A percentile compares a stretch with the other conserved stretches of the same genome.
phyloP scores from a whole-genome alignment of 352 stramenopile genomes.

The Globisporangium mamillatum region DNA sequence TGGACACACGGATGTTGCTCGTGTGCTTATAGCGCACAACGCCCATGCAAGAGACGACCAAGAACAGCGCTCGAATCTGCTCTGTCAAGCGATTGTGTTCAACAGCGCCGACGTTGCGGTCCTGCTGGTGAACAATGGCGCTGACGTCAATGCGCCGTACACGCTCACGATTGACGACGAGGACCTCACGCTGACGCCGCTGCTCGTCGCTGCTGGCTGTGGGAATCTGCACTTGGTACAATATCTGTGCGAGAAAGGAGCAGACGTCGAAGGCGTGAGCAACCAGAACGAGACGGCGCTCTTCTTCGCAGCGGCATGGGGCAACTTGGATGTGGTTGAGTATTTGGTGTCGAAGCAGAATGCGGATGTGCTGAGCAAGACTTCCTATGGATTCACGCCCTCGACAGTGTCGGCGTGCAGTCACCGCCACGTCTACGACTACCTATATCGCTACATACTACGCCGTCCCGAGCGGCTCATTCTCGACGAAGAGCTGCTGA shows the following conservation, averaged over 20 bases:
- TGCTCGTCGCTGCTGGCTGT: slow-evolving; percentile 4
- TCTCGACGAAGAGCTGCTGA: not conserved
- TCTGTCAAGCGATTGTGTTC: slow-evolving; percentile 5
- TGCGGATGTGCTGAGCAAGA: not conserved
- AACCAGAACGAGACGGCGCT: slow-evolving; percentile 1
- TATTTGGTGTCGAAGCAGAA: not conserved
- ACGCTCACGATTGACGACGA: not conserved
- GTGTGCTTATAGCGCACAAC: not conserved
- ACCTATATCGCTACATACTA: not conserved
- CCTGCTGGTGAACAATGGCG: not conserved
- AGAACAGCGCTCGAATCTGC: not conserved
- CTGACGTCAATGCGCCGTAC: slow-evolving; percentile 1
- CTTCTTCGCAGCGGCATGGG: not conserved
- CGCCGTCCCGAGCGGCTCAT: not conserved
- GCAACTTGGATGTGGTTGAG: not conserved
- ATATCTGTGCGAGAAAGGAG: slow-evolving; percentile 1
- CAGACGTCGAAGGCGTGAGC: slow-evolving; percentile 1
- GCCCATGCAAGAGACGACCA: not conserved
- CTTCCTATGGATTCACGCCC: not conserved
- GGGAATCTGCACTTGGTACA: not conserved
- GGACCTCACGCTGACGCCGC: not conserved
- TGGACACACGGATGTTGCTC: not conserved
- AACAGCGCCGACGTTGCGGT: not conserved
- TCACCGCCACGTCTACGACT: not conserved
- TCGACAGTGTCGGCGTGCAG: not conserved